Evolutionary conservation across 2,329 filamentous ascomycete species (phyloP).

Genomic region (Curvularia verruculosa): DNA sequence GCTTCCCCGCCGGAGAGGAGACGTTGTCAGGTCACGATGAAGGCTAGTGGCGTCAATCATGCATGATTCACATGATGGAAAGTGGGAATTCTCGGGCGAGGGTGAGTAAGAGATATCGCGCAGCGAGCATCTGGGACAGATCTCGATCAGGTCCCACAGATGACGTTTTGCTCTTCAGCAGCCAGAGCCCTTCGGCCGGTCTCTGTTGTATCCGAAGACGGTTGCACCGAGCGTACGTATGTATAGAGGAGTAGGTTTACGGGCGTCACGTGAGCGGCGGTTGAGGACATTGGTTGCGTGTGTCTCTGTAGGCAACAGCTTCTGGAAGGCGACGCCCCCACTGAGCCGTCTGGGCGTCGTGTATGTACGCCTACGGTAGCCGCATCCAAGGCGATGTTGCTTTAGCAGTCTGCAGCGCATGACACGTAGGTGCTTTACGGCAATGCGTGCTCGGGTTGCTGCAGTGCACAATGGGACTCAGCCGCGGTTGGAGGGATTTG

Average conservation of each 20-base stretch:
- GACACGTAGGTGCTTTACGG: conserved; percentile 13
- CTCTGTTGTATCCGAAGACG: background rate
- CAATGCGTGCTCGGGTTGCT: conserved; percentile 16
- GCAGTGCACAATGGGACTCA: background rate
- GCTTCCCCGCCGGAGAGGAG: conserved; percentile 1
- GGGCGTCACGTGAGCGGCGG: background rate
- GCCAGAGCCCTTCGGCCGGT: background rate
- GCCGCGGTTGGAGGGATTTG: background rate
- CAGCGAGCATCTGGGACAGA: background rate
- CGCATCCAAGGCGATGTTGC: background rate
- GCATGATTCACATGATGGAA: background rate
- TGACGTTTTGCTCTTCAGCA: background rate
- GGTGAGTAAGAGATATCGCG: background rate
- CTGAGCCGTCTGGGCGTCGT: conserved; percentile 1
- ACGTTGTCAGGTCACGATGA: conserved; percentile 6
- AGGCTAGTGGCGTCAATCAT: background rate
- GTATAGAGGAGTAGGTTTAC: too few relatives aligned
- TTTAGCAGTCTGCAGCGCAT: conserved; percentile 13
- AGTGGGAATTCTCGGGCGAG: background rate
- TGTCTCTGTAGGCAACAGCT: conserved; percentile 1
- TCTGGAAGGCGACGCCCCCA: conserved; percentile 9
- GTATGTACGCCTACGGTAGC: conserved; percentile 3
- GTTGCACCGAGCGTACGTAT: background rate
- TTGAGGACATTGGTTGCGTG: background rate
- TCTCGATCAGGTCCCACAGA: background rate